Percentiles rank a stretch among this genome's conserved stretches.
phyloP scores from a whole-genome alignment of 441 rosid species.

The Pelargonium fulgidum region DNA sequence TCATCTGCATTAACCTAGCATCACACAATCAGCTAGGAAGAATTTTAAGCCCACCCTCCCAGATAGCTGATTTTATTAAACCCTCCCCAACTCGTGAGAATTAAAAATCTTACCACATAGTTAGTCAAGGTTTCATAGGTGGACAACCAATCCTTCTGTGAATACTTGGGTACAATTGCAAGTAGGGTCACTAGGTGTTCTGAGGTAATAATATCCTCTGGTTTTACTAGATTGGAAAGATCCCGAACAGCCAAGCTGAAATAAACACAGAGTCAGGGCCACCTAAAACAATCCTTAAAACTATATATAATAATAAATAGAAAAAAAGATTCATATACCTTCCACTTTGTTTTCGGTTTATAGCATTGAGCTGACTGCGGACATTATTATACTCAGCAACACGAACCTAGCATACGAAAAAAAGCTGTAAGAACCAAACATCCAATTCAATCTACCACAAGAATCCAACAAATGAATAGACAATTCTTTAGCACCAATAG shows the following conservation, averaged over 20 bases:
- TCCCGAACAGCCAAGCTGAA: constrained; percentile 99
- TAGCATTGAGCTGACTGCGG: constrained; percentile 91
- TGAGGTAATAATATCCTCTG: constrained; percentile 73
- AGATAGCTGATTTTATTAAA: background rate
- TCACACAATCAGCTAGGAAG: constrained; percentile 10
- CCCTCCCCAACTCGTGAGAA: background rate
- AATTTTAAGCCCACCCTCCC: background rate
- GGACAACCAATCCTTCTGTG: constrained; percentile 94
- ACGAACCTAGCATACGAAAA: constrained; percentile 59
- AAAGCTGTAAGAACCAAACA: constrained; percentile 17
- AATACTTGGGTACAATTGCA: constrained; percentile 81
- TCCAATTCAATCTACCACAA: constrained; percentile 2
- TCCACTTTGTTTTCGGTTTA: constrained; percentile 94
- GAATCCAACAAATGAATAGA: background rate
- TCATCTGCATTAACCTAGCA: background rate
- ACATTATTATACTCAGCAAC: constrained; percentile 89
- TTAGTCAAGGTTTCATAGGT: constrained; percentile 81
- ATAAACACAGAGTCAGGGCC: constrained; percentile 22
- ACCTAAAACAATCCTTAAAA: constrained; percentile 7
- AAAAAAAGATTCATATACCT: constrained; percentile 40
- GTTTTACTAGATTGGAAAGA: constrained; percentile 85
- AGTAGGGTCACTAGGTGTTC: constrained; percentile 87
- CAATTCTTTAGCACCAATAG: background rate
- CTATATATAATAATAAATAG: background rate
- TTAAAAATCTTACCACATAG: constrained; percentile 65